Percentiles rank a stretch among this genome's conserved stretches.
phyloP scores from a whole-genome alignment of 352 stramenopile genomes.

The Pythium periplocum region DNA sequence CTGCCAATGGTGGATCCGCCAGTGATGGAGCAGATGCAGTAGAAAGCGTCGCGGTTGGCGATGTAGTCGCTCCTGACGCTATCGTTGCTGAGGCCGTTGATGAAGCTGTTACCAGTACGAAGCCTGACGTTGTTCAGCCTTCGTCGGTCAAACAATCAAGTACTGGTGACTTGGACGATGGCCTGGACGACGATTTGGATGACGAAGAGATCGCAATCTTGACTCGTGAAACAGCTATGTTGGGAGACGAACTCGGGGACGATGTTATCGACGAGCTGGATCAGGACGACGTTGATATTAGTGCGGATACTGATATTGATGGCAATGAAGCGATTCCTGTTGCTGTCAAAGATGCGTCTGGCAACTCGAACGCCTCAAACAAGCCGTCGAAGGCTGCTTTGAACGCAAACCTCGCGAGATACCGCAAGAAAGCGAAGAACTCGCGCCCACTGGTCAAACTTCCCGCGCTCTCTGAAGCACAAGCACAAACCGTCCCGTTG shows the following conservation, averaged over 20 bases:
- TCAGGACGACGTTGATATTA: slow-evolving; percentile 21
- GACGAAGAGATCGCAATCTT: not conserved
- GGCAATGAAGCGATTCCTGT: slow-evolving; percentile 48
- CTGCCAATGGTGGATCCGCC: no score
- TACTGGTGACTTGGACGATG: not conserved
- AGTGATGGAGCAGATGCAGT: no score
- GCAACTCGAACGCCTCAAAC: slow-evolving; percentile 9
- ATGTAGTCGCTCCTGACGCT: slow-evolving; percentile 6
- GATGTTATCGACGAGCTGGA: slow-evolving; percentile 10
- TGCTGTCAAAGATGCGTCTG: slow-evolving; percentile 17
- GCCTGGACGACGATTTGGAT: slow-evolving; percentile 9
- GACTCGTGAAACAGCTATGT: no score
- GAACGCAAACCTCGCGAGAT: slow-evolving; percentile 66
- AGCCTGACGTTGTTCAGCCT: not conserved
- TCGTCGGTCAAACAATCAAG: slow-evolving; percentile 2
- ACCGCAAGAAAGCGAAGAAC: slow-evolving; percentile 74
- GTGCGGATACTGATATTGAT: slow-evolving; percentile 34
- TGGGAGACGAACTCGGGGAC: no score
- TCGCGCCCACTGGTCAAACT: slow-evolving; percentile 54
- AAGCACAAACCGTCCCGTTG: slow-evolving; percentile 69
- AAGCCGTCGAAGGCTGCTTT: slow-evolving; percentile 19
- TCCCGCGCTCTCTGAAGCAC: slow-evolving; percentile 49
- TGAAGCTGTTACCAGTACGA: not conserved
- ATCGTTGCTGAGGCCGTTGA: slow-evolving; percentile 4
- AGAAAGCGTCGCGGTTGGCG: slow-evolving; percentile 12